Percentiles rank a stretch among this genome's conserved stretches.
These are phyloP conservation scores for Neohortaea acidophila DNA, from an alignment of 495 filamentous ascomycete species.

Conservation along the genomic window DNA sequence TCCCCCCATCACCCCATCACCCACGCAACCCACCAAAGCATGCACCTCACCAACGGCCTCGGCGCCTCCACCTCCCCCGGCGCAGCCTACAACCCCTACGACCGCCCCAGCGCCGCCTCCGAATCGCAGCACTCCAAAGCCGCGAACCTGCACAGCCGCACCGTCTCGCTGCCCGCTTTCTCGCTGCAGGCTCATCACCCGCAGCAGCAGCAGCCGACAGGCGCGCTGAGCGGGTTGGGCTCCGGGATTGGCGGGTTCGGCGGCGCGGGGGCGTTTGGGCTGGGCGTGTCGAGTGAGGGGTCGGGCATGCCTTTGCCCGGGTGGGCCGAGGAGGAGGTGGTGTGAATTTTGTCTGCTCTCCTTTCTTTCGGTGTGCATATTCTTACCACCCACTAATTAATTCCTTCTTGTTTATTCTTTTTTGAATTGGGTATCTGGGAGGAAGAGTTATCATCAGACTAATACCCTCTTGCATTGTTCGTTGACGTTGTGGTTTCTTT, in stretches of 20 bases:
- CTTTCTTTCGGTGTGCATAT: no score
- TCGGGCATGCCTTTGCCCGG: conserved; percentile 44
- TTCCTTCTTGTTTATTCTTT: no score
- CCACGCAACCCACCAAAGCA: conserved; percentile 41
- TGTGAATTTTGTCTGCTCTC: no score
- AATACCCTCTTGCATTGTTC: no score
- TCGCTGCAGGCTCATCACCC: conserved; percentile 12
- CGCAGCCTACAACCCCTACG: not conserved
- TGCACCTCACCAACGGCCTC: conserved; percentile 35
- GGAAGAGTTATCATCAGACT: no score
- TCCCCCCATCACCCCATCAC: conserved; percentile 28
- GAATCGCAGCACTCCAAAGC: not conserved
- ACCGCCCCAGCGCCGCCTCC: not conserved
- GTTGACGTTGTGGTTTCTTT: no score
- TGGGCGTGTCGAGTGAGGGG: conserved; percentile 48
- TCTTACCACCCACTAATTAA: no score
- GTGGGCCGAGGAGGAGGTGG: conserved; percentile 30
- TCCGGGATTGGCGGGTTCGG: conserved; percentile 4
- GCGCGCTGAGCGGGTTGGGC: conserved; percentile 4
- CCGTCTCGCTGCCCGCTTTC: conserved; percentile 13
- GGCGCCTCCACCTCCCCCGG: conserved; percentile 25
- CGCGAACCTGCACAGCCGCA: conserved; percentile 6
- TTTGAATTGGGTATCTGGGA: no score
- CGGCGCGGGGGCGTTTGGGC: conserved; percentile 36
- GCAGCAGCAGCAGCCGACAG: conserved; percentile 10